A percentile compares a stretch with the other conserved stretches of the same genome.
These are phyloP conservation scores for Exophiala viscosa DNA, from an alignment of 2,329 filamentous ascomycete genomes.

Conservation along the genomic window DNA sequence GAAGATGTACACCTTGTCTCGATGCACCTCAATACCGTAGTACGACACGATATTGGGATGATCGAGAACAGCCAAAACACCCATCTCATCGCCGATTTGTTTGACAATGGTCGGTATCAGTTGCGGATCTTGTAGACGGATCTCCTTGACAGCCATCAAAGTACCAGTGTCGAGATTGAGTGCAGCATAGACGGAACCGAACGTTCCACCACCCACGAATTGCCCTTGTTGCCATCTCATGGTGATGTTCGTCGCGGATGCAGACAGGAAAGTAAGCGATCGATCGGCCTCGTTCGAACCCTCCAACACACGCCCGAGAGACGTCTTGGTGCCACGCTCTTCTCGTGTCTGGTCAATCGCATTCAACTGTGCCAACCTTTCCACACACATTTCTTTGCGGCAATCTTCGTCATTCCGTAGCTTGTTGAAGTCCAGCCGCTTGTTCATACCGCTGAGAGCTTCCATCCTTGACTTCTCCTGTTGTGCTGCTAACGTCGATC, in stretches of 20 bases:
- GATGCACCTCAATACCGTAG: slow-evolving; percentile 94
- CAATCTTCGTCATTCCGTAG: slow-evolving; percentile 82
- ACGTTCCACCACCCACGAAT: slow-evolving; percentile 93
- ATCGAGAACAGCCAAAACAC: slow-evolving; percentile 88
- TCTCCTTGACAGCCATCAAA: slow-evolving; percentile 98
- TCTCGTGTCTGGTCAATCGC: slow-evolving; percentile 75
- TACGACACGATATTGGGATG: slow-evolving; percentile 98
- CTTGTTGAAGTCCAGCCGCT: slow-evolving; percentile 68
- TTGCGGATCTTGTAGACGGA: slow-evolving; percentile 92
- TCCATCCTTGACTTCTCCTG: slow-evolving; percentile 88
- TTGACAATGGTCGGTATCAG: slow-evolving; percentile 89
- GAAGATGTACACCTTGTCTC: slow-evolving; percentile 99
- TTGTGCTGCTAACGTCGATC: slow-evolving; percentile 87
- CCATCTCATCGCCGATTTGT: slow-evolving; percentile 96
- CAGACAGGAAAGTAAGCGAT: slow-evolving; percentile 88
- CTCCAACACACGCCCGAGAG: slow-evolving; percentile 85
- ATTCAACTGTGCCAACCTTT: slow-evolving; percentile 68
- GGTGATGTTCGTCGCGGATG: slow-evolving; percentile 89
- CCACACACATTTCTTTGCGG: slow-evolving; percentile 66
- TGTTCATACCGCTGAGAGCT: slow-evolving; percentile 70
- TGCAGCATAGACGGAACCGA: slow-evolving; percentile 94
- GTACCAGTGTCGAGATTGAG: slow-evolving; percentile 96
- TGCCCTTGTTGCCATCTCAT: slow-evolving; percentile 99
- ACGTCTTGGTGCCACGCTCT: slow-evolving; percentile 76
- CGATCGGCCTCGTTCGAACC: slow-evolving; percentile 94